Percentiles rank a stretch among this genome's conserved stretches.
Conservation (phyloP, 164 flowering plant genomes). For the Umbilicus rupestris region DNA sequence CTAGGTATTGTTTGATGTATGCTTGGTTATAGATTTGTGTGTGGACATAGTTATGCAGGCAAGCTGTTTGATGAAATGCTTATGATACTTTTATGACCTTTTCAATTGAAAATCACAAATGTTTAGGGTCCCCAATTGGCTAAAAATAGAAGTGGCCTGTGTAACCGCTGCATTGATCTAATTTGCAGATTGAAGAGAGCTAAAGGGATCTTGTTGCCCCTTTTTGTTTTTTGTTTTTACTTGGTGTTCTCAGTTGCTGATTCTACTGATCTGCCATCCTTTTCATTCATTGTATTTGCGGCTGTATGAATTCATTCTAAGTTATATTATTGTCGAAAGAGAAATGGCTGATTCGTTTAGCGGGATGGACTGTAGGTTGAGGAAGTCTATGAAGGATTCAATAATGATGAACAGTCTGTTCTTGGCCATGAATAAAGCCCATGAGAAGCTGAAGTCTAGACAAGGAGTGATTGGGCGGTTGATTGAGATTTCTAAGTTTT, state of each 20-base stretch:
- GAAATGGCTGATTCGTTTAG: conserved; percentile 45
- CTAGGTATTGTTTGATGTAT: neutral
- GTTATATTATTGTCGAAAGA: neutral
- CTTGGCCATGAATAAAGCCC: conserved; percentile 65
- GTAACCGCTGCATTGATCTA: neutral
- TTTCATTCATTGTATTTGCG: neutral
- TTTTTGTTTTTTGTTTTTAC: neutral
- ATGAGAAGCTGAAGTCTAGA: conserved; percentile 42
- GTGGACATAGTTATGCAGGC: too few species aligned
- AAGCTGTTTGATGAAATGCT: neutral
- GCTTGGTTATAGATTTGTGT: too few species aligned
- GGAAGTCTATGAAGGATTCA: conserved; percentile 49
- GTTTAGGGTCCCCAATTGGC: neutral
- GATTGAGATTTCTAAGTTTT: conserved; percentile 64
- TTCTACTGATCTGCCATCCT: neutral
- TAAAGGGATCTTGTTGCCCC: neutral
- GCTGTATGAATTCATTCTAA: neutral
- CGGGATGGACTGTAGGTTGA: conserved; percentile 29
- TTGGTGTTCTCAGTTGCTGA: neutral
- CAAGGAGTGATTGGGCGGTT: conserved; percentile 49
- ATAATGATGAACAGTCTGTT: conserved; percentile 68
- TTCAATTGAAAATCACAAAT: neutral
- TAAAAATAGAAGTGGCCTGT: neutral
- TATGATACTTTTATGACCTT: neutral
- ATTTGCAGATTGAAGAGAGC: neutral